Base-by-base conservation (phyloP, 371 early-diverging fungal species). In the Sanchytrium tribonematis region DNA sequence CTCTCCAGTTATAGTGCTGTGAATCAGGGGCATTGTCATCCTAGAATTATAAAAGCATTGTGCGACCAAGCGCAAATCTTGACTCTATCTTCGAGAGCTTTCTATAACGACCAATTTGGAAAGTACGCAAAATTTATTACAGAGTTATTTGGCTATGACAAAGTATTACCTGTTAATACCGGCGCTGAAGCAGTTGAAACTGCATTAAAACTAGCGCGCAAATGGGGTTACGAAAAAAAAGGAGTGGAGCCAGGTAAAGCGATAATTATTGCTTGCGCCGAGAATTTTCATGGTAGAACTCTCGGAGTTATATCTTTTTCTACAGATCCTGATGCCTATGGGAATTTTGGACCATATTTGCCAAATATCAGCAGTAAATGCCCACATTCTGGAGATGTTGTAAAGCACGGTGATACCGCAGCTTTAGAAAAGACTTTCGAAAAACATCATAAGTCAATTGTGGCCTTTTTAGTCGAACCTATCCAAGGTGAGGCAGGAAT, bases 141-240 rank as follows among this genome's bases (percentile, higher is more conserved):
- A 28, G 85, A 87, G 74, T 76, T 81, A 72, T 97, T 97, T 81
- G 90, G 90, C 0, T 92, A 87, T 73, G 94, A 94, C 69, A 94
- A 91, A 93, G 90, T 97, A 32, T 81, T 95, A 69, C 95, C 95
- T 68, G 89, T 92, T 86, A 97, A 97, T 83, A 94, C 96, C 12
- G 97, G 97, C 71, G 93, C 93, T 70, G 97, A 97, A 75, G 96
- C 92, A 12, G 96, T 97, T 29, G 97, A 97, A 76, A 94, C 97
- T 1, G 97, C 91, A 27, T 85, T 97, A 76, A 97, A 97, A 81
- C 83, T 97, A n/a, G 88, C 96, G 66, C 85, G 97, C 74, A 88
- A 88, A 77, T 97, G 96, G 96, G 97, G 88, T 27, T 93, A 93
- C 79, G 72, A 81, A 70, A 86, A 88, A 70, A 97, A 97, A 82